Evolutionary conservation across 2,329 filamentous ascomycete species (phyloP).

Genomic region (Colletotrichum simmondsii): DNA sequence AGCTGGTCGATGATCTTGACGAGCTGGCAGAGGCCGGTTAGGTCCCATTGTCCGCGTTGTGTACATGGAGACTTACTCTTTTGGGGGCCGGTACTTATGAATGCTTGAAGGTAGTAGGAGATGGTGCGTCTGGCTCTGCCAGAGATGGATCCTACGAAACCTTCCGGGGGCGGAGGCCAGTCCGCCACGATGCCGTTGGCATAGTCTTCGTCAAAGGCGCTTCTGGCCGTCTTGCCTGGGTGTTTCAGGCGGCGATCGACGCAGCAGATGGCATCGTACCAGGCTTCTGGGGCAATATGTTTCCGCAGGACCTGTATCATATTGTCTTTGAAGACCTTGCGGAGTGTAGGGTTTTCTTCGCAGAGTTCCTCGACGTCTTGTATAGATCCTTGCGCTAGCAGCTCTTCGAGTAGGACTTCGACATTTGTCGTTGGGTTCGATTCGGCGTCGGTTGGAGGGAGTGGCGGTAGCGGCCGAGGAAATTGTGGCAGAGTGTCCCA

Average conservation of each 20-base stretch:
- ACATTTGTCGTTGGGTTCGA: background rate
- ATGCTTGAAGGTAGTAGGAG: background rate
- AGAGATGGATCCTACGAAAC: background rate
- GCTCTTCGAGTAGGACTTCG: background rate
- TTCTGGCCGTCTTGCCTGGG: background rate
- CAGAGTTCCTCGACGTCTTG: background rate
- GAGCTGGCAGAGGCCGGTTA: conserved; percentile 6
- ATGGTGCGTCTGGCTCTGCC: background rate
- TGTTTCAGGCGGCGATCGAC: conserved; percentile 17
- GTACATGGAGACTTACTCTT: background rate
- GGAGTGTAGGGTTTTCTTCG: background rate
- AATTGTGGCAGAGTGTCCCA: background rate
- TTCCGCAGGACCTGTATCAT: background rate
- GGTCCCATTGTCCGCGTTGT: conserved; percentile 8
- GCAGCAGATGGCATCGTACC: conserved; percentile 16
- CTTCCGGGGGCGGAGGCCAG: background rate
- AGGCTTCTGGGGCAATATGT: conserved; percentile 2
- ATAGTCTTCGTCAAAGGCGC: conserved; percentile 9
- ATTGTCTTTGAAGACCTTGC: background rate
- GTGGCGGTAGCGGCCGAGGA: too few relatives aligned
- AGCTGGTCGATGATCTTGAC: background rate
- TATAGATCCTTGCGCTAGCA: background rate
- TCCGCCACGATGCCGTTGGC: background rate
- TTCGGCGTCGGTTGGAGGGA: background rate
- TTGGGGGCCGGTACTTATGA: background rate